phyloP scores from a whole-genome alignment of 768 basidiomycete genomes.

The Pleurotus pulmonarius region DNA sequence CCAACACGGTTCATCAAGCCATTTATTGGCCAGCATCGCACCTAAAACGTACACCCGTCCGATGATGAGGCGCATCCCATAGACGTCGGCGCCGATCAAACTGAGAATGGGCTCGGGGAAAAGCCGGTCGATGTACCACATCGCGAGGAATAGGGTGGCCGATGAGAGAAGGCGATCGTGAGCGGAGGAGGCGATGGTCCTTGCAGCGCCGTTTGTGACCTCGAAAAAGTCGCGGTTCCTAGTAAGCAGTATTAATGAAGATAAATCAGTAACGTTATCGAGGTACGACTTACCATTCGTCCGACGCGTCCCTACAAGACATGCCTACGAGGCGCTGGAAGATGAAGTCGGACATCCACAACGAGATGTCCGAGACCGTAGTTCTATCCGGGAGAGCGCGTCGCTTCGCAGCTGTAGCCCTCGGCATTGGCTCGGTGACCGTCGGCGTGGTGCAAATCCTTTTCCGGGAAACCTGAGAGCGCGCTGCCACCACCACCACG shows the following conservation, averaged over 20 bases:
- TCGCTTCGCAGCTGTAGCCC: too few species aligned
- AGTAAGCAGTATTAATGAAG: neutral
- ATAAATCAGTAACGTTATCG: neutral
- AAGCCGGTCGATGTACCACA: constrained; percentile 57
- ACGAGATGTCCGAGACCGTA: neutral
- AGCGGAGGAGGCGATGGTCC: neutral
- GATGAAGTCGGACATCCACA: neutral
- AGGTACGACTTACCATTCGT: neutral
- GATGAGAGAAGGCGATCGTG: neutral
- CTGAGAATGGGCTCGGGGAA: constrained; percentile 42
- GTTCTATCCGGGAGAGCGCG: neutral
- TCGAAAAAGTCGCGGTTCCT: neutral
- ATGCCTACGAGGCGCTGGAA: neutral
- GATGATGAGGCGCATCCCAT: constrained; percentile 37
- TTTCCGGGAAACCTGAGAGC: neutral
- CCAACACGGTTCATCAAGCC: constrained; percentile 55
- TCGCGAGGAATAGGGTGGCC: constrained; percentile 42
- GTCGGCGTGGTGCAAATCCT: neutral
- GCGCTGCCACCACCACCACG: neutral
- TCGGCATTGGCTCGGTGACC: too few species aligned
- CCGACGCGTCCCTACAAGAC: neutral
- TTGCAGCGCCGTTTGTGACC: neutral
- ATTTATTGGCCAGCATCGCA: constrained; percentile 59
- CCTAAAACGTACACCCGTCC: constrained; percentile 49
- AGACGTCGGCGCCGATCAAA: constrained; percentile 27